Conservation (phyloP, 208 protist species). For the Strigomonas galati region DNA sequence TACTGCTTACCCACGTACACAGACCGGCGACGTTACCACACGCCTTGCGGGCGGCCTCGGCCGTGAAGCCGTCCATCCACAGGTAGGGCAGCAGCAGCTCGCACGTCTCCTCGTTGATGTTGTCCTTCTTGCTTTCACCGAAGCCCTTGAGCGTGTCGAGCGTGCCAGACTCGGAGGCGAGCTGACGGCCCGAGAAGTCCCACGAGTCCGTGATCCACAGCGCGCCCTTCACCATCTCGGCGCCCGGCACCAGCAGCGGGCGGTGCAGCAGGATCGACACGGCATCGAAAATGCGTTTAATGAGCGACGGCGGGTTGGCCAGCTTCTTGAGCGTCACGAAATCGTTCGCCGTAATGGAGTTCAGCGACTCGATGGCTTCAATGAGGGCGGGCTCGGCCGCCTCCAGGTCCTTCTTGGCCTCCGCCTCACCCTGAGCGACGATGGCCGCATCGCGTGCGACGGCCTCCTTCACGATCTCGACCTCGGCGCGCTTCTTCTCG, state of each 20-base stretch:
- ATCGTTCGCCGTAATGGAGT: slow-evolving; percentile 91
- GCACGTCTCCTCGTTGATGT: slow-evolving; percentile 98
- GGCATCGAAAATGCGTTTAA: slow-evolving; percentile 97
- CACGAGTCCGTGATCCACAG: slow-evolving; percentile 92
- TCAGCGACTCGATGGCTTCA: slow-evolving; percentile 93
- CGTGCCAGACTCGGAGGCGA: slow-evolving; percentile 75
- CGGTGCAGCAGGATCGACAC: slow-evolving; percentile 94
- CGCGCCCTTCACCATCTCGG: slow-evolving; percentile 79
- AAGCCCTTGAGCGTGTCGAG: slow-evolving; percentile 80
- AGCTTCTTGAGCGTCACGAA: slow-evolving; percentile 95
- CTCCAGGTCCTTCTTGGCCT: slow-evolving; percentile 95
- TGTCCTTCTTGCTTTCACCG: slow-evolving; percentile 89
- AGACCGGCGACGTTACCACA: slow-evolving; percentile 92
- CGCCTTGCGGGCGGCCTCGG: slow-evolving; percentile 90
- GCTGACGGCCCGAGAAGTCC: slow-evolving; percentile 81
- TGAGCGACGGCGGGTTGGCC: slow-evolving; percentile 94
- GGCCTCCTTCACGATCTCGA: slow-evolving; percentile 91
- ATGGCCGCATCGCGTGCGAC: slow-evolving; percentile 87
- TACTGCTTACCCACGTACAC: slow-evolving; percentile 95
- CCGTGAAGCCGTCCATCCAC: slow-evolving; percentile 94
- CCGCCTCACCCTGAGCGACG: slow-evolving; percentile 89
- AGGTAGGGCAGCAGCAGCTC: slow-evolving; percentile 98
- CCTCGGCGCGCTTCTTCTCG: slow-evolving; percentile 95
- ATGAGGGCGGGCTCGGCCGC: slow-evolving; percentile 92
- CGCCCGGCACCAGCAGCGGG: slow-evolving; percentile 64